Conservation (phyloP, 352 stramenopile genomes). For the Plasmopara viticola region DNA sequence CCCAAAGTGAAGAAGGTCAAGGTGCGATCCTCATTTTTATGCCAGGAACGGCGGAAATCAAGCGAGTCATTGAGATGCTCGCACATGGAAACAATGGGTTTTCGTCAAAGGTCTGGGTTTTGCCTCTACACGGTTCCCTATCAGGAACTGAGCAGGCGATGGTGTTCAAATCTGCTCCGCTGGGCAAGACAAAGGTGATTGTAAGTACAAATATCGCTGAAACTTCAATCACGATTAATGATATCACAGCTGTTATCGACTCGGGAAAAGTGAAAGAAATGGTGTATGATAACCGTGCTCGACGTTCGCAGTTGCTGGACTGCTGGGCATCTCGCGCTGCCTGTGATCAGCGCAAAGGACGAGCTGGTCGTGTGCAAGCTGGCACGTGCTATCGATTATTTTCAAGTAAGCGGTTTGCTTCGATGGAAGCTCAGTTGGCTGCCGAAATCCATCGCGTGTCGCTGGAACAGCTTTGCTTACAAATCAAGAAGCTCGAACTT, state of each 20-base stretch:
- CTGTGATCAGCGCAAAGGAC: slow-evolving; percentile 78
- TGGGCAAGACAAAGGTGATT: slow-evolving; percentile 79
- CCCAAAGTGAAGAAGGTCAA: slow-evolving; percentile 11
- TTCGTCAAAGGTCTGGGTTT: slow-evolving; percentile 44
- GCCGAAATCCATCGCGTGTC: slow-evolving; percentile 88
- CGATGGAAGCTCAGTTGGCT: slow-evolving; percentile 62
- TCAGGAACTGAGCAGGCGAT: slow-evolving; percentile 64
- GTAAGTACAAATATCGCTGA: slow-evolving; percentile 87
- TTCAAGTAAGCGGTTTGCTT: slow-evolving; percentile 47
- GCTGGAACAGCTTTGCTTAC: slow-evolving; percentile 78
- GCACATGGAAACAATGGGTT: slow-evolving; percentile 28
- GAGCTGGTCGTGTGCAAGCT: slow-evolving; percentile 72
- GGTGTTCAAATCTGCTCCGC: slow-evolving; percentile 57
- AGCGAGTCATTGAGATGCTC: slow-evolving; percentile 62
- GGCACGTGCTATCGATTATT: slow-evolving; percentile 79
- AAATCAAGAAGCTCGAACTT: slow-evolving; percentile 82
- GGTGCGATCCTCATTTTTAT: slow-evolving; percentile 81
- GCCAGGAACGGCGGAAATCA: slow-evolving; percentile 78
- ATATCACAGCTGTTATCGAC: slow-evolving; percentile 84
- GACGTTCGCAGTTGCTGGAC: slow-evolving; percentile 72
- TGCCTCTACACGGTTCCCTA: slow-evolving; percentile 74
- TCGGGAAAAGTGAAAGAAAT: slow-evolving; percentile 86
- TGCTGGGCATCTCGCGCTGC: slow-evolving; percentile 76
- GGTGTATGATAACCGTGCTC: slow-evolving; percentile 69
- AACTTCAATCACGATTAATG: slow-evolving; percentile 86